A percentile compares a stretch with the other conserved stretches of the same genome.
phyloP scores from a whole-genome alignment of 1,284 basidiomycete genomes.

The Ceratobasidium sp. region DNA sequence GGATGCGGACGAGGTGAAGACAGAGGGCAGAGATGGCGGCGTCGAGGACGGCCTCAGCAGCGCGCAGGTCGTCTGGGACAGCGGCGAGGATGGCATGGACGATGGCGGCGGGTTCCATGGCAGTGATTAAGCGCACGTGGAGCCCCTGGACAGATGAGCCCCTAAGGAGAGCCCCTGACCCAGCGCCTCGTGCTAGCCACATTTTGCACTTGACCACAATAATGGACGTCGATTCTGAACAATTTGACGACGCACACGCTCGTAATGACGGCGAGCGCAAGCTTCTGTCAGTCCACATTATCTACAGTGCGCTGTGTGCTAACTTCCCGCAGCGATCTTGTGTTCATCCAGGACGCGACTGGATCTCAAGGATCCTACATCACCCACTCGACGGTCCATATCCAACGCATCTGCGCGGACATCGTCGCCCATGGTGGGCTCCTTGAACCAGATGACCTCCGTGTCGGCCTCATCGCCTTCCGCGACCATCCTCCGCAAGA shows the following conservation, averaged over 20 bases:
- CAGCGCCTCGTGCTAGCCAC: background rate
- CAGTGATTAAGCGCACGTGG: background rate
- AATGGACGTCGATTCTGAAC: slow-evolving; percentile 33
- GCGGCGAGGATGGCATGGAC: slow-evolving; percentile 9
- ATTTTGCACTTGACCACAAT: slow-evolving; percentile 8
- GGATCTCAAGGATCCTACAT: slow-evolving; percentile 81
- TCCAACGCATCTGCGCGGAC: slow-evolving; percentile 95
- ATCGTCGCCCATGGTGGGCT: slow-evolving; percentile 96
- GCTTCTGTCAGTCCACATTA: slow-evolving; percentile 72
- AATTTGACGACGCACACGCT: slow-evolving; percentile 42
- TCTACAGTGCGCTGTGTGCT: background rate
- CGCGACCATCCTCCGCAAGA: slow-evolving; percentile 96
- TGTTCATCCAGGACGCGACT: slow-evolving; percentile 91
- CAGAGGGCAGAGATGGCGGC: slow-evolving; percentile 21
- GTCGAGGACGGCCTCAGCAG: slow-evolving; percentile 10
- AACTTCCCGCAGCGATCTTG: slow-evolving; percentile 73
- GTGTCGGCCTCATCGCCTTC: slow-evolving; percentile 90
- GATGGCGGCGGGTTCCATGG: background rate
- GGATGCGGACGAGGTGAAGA: slow-evolving; percentile 22
- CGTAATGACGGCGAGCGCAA: slow-evolving; percentile 65
- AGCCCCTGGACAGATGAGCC: slow-evolving; percentile 14
- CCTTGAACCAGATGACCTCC: slow-evolving; percentile 84
- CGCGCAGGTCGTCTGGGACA: background rate
- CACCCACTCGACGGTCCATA: slow-evolving; percentile 94
- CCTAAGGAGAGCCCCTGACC: slow-evolving; percentile 15